Evolutionary conservation across 345 rosid genomes (phyloP), one percentile per base, ranked within the genome.

Genomic region (Murraya koenigii): DNA sequence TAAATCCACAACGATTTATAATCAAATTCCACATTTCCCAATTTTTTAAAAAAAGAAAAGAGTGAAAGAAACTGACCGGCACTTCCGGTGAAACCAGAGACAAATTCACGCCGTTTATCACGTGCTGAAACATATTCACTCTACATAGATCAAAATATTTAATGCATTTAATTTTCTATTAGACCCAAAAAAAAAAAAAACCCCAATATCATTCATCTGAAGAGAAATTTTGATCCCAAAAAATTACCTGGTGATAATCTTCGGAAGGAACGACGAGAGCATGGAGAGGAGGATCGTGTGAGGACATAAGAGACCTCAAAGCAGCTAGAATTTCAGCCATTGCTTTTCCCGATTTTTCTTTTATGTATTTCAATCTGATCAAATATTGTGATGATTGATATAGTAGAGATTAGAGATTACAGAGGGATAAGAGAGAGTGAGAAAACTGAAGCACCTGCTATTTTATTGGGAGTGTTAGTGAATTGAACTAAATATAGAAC

Each of bases 61-160:
- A 11, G 49, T 13, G 49, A 44, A 13, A 44, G 49, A 44, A 77
- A 81, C 81, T 32, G 19, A 92, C 99, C 98, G 63, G 98, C 97
- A 80, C 97, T 96, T 68, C 98, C 97, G 22, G 83, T 90, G 91
- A 96, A 96, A 70, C 94, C 97, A 68, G 98, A 96, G 44, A 94
- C 93, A 80, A 94, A 96, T 80, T 85, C 89, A 44, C 97, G 97
- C 67, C 99, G 87, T 78, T 90, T 90, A 79, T 94, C 99, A 66
- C 97, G 75, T 1, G 86, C 89, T 61, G 98, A 90, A 49, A 96
- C 98, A 79, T 94, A 96, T 86, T 96, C 97, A 61, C 99, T 96
- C 99, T 96, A 76, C 67, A 49, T 72, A 9, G 32, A 55, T 52
- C 28, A 59, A 65, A 13, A 70, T 0, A 28, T 13, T 6, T 22